Percentiles rank a stretch among this genome's conserved stretches.
phyloP scores from a whole-genome alignment of 768 basidiomycete species.

The Suillus luteus region DNA sequence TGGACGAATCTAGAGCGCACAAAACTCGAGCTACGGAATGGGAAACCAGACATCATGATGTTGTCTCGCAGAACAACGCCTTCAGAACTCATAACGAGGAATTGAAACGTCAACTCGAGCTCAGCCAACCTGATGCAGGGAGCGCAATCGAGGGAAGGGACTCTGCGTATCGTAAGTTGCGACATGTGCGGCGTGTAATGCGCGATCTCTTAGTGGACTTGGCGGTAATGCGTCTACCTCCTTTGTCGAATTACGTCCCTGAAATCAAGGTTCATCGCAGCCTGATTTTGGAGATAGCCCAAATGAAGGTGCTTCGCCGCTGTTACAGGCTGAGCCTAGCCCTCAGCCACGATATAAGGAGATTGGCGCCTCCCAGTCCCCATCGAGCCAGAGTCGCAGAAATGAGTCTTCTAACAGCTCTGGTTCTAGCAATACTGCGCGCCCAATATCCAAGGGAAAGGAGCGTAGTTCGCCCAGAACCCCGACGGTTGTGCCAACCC shows the following conservation, averaged over 20 bases:
- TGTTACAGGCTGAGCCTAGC: not conserved
- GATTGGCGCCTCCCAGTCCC: not conserved
- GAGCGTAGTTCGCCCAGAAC: not conserved
- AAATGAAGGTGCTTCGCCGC: not conserved
- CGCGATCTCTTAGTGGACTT: constrained; percentile 44
- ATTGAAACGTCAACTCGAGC: constrained; percentile 32
- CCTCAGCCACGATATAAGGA: not conserved
- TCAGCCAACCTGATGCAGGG: constrained; percentile 31
- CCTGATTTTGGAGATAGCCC: constrained; percentile 1
- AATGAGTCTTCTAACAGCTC: not conserved
- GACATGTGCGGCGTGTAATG: constrained; percentile 42
- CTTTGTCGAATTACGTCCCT: not conserved
- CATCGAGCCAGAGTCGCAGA: not conserved
- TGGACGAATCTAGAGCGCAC: constrained; percentile 26
- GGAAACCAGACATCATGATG: constrained; percentile 33
- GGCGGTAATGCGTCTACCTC: constrained; percentile 31
- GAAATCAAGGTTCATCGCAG: not conserved
- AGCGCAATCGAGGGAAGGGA: constrained; percentile 34
- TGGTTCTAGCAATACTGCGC: constrained; percentile 1
- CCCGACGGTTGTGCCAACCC: not conserved
- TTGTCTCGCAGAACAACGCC: constrained; percentile 28
- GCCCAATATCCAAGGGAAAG: not conserved
- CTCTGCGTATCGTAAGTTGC: constrained; percentile 32
- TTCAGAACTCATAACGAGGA: constrained; percentile 37
- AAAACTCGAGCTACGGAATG: constrained; percentile 39